These are phyloP conservation scores for Gyrodon lividus DNA, from an alignment of 768 basidiomycete genomes.

Conservation along the genomic window DNA sequence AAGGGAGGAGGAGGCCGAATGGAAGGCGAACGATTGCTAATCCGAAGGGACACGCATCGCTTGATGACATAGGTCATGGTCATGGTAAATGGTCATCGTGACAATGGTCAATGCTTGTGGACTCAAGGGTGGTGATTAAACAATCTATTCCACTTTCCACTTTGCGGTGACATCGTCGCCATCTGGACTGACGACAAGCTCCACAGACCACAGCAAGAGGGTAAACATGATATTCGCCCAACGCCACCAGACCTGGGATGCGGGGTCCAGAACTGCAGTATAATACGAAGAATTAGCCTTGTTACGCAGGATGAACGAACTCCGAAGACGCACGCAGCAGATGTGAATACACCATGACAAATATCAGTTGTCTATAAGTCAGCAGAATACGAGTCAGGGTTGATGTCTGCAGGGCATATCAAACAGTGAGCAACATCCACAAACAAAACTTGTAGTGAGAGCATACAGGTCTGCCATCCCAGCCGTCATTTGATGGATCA, in stretches of 20 bases:
- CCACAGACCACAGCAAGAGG: constrained; percentile 77
- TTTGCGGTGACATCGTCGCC: constrained; percentile 65
- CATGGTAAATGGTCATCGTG: neutral
- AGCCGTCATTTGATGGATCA: constrained; percentile 58
- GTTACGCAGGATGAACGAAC: neutral
- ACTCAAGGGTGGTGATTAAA: constrained; percentile 7
- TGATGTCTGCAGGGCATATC: constrained; percentile 54
- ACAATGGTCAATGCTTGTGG: neutral
- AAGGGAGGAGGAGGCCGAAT: constrained; percentile 57
- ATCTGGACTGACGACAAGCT: constrained; percentile 75
- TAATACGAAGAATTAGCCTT: neutral
- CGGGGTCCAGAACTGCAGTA: constrained; percentile 74
- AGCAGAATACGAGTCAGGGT: constrained; percentile 70
- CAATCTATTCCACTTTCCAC: constrained; percentile 69
- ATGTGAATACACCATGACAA: constrained; percentile 86
- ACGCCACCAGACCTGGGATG: constrained; percentile 92
- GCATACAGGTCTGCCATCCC: constrained; percentile 69
- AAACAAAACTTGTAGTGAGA: constrained; percentile 1
- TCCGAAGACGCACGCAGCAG: constrained; percentile 60
- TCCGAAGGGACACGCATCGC: constrained; percentile 2
- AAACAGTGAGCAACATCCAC: constrained; percentile 10
- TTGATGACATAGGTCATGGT: constrained; percentile 3
- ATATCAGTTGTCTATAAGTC: constrained; percentile 81
- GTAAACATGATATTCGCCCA: constrained; percentile 92
- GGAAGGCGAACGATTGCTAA: constrained; percentile 59